Conservation (phyloP, 345 rosid genomes). For the Carallia pectinifolia region DNA sequence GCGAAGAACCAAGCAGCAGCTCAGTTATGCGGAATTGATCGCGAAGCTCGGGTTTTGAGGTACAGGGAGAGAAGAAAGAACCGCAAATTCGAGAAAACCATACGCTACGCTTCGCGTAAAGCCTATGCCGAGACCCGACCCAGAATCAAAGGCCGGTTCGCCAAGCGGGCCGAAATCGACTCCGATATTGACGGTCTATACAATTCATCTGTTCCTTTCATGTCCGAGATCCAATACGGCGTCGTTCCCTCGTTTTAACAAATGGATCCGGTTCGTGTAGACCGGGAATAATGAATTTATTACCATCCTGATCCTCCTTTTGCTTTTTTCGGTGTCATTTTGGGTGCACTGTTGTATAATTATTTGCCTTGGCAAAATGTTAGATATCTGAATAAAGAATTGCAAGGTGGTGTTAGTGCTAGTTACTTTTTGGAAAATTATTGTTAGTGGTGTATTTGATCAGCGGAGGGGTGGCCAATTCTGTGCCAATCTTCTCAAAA, state of each 20-base stretch:
- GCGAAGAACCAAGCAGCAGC: slow-evolving; percentile 14
- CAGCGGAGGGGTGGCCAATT: no score
- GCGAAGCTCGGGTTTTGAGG: slow-evolving; percentile 43
- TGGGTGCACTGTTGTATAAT: no score
- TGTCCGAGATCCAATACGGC: slow-evolving; percentile 26
- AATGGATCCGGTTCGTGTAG: neutral
- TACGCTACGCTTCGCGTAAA: slow-evolving; percentile 48
- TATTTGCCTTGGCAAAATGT: no score
- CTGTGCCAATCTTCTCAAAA: no score
- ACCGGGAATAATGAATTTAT: neutral
- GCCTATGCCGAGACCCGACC: slow-evolving; percentile 50
- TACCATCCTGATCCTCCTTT: no score
- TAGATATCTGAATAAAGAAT: no score
- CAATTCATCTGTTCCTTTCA: neutral
- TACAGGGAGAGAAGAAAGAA: slow-evolving; percentile 45
- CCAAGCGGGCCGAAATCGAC: slow-evolving; percentile 27
- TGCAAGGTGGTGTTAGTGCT: no score
- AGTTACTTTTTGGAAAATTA: no score
- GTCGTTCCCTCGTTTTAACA: slow-evolving; percentile 38
- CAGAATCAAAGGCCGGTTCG: slow-evolving; percentile 46
- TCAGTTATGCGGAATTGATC: slow-evolving; percentile 22
- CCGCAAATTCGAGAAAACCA: slow-evolving; percentile 43
- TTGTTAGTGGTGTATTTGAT: no score
- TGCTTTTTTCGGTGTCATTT: no score
- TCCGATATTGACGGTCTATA: slow-evolving; percentile 18